These are phyloP conservation scores for Macrocybe gigantea DNA, from an alignment of 768 basidiomycete genomes.

Conservation along the genomic window DNA sequence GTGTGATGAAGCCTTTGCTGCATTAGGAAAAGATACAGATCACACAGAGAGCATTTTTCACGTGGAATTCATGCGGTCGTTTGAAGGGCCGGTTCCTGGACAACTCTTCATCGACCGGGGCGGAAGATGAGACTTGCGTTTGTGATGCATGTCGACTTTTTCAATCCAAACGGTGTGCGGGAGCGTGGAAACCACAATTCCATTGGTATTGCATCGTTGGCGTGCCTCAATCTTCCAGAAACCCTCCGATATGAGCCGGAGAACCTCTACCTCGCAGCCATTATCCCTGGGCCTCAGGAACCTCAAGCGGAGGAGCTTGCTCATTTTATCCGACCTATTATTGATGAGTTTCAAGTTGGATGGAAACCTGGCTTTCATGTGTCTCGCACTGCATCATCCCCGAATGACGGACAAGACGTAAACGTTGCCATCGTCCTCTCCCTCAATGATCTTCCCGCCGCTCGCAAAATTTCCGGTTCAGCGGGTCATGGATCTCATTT, in stretches of 20 bases:
- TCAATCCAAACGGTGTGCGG: slow-evolving; percentile 23
- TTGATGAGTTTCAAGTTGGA: slow-evolving; percentile 14
- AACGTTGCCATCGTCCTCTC: neutral
- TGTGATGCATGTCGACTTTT: slow-evolving; percentile 24
- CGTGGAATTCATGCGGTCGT: neutral
- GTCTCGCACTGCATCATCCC: slow-evolving; percentile 10
- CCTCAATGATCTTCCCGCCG: slow-evolving; percentile 23
- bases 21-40: neutral
- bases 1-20: slow-evolving; percentile 5
- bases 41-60: slow-evolving; percentile 2
- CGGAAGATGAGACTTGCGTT: slow-evolving; percentile 14
- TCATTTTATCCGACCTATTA: slow-evolving; percentile 18
- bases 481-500: slow-evolving; percentile 16
- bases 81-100: neutral
- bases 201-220: slow-evolving; percentile 23
- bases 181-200: slow-evolving; percentile 19
- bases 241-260: slow-evolving; percentile 22
- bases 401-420: neutral
- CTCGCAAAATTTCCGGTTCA: slow-evolving; percentile 18
- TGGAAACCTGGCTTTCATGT: slow-evolving; percentile 13
- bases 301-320: slow-evolving; percentile 19
- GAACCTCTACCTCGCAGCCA: slow-evolving; percentile 22
- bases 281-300: slow-evolving; percentile 22
- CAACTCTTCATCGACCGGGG: slow-evolving; percentile 3
- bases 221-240: slow-evolving; percentile 22